Conservation (phyloP, 257 asterid genomes). For the Jasminum sambac region DNA sequence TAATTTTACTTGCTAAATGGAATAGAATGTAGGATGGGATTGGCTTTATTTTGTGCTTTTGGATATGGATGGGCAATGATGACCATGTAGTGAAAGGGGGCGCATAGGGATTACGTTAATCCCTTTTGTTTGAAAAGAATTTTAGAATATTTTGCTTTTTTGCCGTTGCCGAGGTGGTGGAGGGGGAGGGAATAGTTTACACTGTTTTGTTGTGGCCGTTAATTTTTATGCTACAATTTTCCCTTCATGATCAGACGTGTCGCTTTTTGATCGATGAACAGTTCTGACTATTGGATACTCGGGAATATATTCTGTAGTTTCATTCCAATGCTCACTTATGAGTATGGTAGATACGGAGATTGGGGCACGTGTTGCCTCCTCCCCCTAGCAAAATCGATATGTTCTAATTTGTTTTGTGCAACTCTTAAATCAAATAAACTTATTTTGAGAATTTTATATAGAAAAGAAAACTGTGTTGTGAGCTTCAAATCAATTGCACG, state of each 20-base stretch:
- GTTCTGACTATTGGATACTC: constrained; percentile 6
- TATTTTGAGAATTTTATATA: no score
- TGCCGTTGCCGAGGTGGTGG: not conserved
- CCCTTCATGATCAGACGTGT: not conserved
- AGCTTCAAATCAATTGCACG: not conserved
- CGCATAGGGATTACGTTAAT: constrained; percentile 24
- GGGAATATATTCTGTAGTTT: no score
- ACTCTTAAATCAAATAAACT: no score
- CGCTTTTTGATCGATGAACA: not conserved
- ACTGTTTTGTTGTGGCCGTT: constrained; percentile 24
- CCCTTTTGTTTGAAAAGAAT: constrained; percentile 24
- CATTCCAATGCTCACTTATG: no score
- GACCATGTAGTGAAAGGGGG: constrained; percentile 24
- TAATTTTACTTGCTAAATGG: not conserved
- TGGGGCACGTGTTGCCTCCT: no score
- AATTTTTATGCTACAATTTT: not conserved
- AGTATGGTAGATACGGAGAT: no score
- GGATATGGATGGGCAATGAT: constrained; percentile 26
- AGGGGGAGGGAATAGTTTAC: not conserved
- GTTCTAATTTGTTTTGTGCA: not conserved
- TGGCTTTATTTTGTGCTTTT: constrained; percentile 23
- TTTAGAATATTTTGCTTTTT: not conserved
- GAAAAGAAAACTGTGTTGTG: no score
- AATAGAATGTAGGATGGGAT: constrained; percentile 14
- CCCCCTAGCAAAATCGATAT: no score